Evolutionary conservation across 2,329 filamentous ascomycete species (phyloP).

Genomic region (Apiospora kogelbergensis): DNA sequence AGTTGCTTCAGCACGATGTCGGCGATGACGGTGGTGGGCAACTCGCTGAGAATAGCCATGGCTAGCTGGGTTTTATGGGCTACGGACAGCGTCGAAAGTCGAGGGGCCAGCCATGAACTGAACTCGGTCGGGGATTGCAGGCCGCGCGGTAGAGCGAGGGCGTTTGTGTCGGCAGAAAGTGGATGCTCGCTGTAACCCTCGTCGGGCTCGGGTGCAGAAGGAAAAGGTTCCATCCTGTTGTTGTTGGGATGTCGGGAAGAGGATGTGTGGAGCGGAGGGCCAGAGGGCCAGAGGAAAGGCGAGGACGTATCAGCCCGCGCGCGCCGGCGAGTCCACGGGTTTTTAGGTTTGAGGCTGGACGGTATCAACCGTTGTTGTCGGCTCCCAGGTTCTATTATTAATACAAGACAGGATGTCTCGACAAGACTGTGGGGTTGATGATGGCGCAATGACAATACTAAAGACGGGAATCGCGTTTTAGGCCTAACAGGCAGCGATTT

Average conservation of each 20-base stretch:
- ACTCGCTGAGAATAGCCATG: slow-evolving; percentile 72
- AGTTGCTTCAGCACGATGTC: slow-evolving; percentile 74
- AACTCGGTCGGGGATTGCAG: slow-evolving; percentile 43
- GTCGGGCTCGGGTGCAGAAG: slow-evolving; percentile 64
- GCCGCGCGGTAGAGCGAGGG: slow-evolving; percentile 33
- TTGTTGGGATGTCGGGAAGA: neutral
- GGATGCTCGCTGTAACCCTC: slow-evolving; percentile 86
- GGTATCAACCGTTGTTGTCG: neutral
- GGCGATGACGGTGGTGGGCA: slow-evolving; percentile 78
- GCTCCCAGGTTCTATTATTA: neutral
- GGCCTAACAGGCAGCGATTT: neutral
- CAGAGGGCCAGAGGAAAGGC: neutral
- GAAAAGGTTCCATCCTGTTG: slow-evolving; percentile 42
- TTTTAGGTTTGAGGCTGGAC: slow-evolving; percentile 6
- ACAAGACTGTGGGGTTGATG: slow-evolving; percentile 4
- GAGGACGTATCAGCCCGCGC: slow-evolving; percentile 3
- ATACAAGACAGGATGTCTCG: neutral
- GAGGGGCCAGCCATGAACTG: slow-evolving; percentile 49
- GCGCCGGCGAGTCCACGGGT: neutral
- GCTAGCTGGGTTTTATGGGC: slow-evolving; percentile 64
- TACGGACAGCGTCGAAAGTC: slow-evolving; percentile 49
- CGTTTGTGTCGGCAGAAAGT: slow-evolving; percentile 42
- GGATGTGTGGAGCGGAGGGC: neutral
- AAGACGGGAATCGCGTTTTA: neutral
- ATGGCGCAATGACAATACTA: slow-evolving; percentile 1